Base-by-base conservation (phyloP, 805 yeast species). In the Nakazawaea holstii region DNA sequence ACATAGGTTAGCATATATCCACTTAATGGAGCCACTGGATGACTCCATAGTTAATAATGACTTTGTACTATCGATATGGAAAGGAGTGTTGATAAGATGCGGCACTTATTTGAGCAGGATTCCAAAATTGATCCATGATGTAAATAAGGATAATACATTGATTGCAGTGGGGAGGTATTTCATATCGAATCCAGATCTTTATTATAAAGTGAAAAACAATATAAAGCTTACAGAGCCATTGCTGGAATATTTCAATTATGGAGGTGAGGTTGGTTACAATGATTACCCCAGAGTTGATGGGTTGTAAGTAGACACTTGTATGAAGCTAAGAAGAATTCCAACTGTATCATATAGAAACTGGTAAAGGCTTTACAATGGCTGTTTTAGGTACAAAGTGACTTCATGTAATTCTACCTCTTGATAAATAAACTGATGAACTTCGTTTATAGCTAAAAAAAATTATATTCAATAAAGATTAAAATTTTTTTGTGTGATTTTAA, bases 51-150 rank as follows among this genome's bases (percentile, higher is more conserved):
- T 54, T 20, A 52, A 59, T 26, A 70, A 68, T 50, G 70, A 67
- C 11, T 72, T 69, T 49, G 62, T 61, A 13, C 64, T 60, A 49
- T 55, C 66, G 14, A 63, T 73, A 48, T 76, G 76, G 77, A 67
- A 64, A 52, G 80, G 80, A 42, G 55, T 58, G 28, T 51, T 74
- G 17, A 52, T 75, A 28, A 59, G 73, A 54, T 69, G 74, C 39
- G 75, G 74, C 46, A 62, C 62, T 39, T 58, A 53, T 31, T 33
- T 39, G 3, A 39, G 20, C 27, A 33, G 15, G 7, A 53, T 31
- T 62, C 57, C 41, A 13, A 33, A 41, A 15, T 41, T 35, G 10
- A 26, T 41, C 4, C 11, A n/a, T 30, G 39, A 26, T 27, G 45
- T 41, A 6, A 29, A 41, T 11, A 38, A 52, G 17, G 65, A 66